Evolutionary conservation across 257 asterid species (phyloP).

Genomic region (Prunella vulgaris): DNA sequence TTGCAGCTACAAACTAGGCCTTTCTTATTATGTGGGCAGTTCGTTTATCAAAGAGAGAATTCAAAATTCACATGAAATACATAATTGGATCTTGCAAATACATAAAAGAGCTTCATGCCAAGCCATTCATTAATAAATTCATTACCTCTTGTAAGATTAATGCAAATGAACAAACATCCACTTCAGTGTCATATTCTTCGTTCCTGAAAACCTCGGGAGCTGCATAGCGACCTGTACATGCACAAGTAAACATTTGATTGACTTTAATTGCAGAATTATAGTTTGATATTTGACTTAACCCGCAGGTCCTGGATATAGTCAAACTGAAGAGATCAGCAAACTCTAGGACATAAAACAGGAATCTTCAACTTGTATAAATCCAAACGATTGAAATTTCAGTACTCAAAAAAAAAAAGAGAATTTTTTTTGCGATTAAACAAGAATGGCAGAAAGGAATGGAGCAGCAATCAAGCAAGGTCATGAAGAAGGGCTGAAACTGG

Average conservation of each 20-base stretch:
- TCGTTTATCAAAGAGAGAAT: background rate
- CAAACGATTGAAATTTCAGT: background rate
- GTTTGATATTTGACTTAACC: background rate
- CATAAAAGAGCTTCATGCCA: background rate
- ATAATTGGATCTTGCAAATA: background rate
- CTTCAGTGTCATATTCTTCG: constrained; percentile 88
- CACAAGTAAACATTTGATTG: background rate
- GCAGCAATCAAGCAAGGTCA: constrained; percentile 49
- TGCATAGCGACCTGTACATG: constrained; percentile 69
- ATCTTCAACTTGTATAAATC: constrained; percentile 28
- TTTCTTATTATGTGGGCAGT: background rate
- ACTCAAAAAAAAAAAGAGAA: background rate
- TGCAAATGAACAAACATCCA: constrained; percentile 92
- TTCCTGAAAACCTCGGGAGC: constrained; percentile 90
- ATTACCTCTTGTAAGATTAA: constrained; percentile 90
- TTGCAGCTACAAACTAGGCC: background rate
- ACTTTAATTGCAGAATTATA: background rate
- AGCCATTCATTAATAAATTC: background rate
- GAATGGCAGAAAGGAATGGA: constrained; percentile 73
- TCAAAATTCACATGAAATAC: background rate
- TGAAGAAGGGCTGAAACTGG: constrained; percentile 56
- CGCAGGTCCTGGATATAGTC: background rate
- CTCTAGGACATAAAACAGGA: background rate
- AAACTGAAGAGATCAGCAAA: background rate
- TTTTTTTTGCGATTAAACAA: background rate